Percentiles rank a stretch among this genome's conserved stretches.
Conservation (phyloP, 352 stramenopile genomes). For the Globisporangium nagaii region DNA sequence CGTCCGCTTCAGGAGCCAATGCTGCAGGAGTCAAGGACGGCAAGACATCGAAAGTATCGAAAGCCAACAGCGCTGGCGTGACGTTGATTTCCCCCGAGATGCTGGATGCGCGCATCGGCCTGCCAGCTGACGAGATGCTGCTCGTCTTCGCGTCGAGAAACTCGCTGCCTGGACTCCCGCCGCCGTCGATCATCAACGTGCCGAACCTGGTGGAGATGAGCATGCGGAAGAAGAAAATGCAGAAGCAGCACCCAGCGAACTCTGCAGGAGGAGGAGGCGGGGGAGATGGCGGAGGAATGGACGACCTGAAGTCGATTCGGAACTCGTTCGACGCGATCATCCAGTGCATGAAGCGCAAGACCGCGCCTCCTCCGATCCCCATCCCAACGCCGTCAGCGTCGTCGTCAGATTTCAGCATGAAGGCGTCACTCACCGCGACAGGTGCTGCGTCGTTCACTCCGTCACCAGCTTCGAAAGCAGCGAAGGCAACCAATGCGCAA, state of each 20-base stretch:
- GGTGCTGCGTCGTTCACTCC: slow-evolving; percentile 8
- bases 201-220: slow-evolving; percentile 49
- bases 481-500: slow-evolving; percentile 2
- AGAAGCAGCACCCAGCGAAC: slow-evolving; percentile 17
- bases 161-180: slow-evolving; percentile 55
- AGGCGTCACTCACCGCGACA: slow-evolving; percentile 9
- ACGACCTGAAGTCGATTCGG: slow-evolving; percentile 76
- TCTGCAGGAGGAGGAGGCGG: slow-evolving; percentile 12
- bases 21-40: slow-evolving; percentile 29
- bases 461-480: slow-evolving; percentile 9
- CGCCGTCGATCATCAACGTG: slow-evolving; percentile 49
- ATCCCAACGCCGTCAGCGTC: slow-evolving; percentile 26
- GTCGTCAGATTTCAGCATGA: slow-evolving; percentile 10
- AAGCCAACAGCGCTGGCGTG: slow-evolving; percentile 31
- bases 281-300: slow-evolving; percentile 24
- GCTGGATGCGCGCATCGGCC: slow-evolving; percentile 54
- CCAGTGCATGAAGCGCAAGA: slow-evolving; percentile 83
- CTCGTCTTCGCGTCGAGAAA: slow-evolving; percentile 43
- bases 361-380: slow-evolving; percentile 62
- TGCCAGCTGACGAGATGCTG: slow-evolving; percentile 49
- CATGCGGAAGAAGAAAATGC: slow-evolving; percentile 42
- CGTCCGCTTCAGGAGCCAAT: not conserved
- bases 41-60: slow-evolving; percentile 23
- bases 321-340: slow-evolving; percentile 82
- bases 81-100: slow-evolving; percentile 36